A percentile compares a stretch with the other conserved stretches of the same genome.
Conservation (phyloP, 2,329 filamentous ascomycete species). For the Didymella segeticola region DNA sequence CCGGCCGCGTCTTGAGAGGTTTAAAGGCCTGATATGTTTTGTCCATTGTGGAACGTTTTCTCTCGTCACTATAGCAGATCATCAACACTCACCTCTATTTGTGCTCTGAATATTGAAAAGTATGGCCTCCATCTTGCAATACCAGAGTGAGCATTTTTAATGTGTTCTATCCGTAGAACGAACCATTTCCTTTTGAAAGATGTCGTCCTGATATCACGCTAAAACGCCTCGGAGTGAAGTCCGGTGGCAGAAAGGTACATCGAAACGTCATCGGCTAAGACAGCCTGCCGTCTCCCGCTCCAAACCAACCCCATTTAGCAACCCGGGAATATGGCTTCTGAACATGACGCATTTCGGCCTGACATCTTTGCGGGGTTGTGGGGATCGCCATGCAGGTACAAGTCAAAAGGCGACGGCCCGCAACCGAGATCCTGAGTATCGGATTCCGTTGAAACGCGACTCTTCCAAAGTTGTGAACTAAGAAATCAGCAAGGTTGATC, state of each 20-base stretch:
- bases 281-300: neutral
- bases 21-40: too few species aligned
- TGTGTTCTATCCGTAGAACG: too few species aligned
- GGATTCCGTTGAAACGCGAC: neutral
- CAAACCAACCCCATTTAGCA: constrained; percentile 2
- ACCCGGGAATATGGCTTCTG: neutral
- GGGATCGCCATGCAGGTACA: constrained; percentile 6
- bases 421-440: neutral
- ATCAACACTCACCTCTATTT: too few species aligned
- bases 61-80: too few species aligned
- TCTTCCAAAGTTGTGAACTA: neutral
- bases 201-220: too few species aligned
- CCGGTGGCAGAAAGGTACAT: neutral
- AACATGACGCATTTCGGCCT: constrained; percentile 3
- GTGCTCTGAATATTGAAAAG: too few species aligned
- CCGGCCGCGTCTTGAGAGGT: too few species aligned
- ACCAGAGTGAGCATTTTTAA: too few species aligned
- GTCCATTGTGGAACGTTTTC: too few species aligned
- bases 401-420: neutral
- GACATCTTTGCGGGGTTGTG: neutral
- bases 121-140: too few species aligned
- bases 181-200: too few species aligned
- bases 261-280: constrained; percentile 3
- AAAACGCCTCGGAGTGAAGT: constrained; percentile 1
- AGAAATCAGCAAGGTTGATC: neutral